Percentiles rank a stretch among this genome's conserved stretches.
These are phyloP conservation scores for Phytophthora megakarya DNA, from an alignment of 352 stramenopile genomes.

Conservation along the genomic window DNA sequence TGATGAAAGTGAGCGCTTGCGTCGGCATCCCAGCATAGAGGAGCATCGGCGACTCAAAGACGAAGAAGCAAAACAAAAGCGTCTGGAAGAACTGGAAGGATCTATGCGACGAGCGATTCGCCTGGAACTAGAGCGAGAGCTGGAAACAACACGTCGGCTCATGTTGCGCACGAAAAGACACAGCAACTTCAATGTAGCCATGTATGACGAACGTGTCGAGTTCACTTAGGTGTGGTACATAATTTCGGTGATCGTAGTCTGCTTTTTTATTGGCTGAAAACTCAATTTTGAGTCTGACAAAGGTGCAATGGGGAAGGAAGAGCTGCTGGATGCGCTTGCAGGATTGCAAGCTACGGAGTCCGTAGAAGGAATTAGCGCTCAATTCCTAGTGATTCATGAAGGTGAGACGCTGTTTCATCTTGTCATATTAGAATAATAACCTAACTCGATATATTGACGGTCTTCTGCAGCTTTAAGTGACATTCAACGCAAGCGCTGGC, in stretches of 20 bases:
- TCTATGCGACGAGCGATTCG: constrained; percentile 60
- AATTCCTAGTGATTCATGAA: constrained; percentile 32
- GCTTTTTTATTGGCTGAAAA: constrained; percentile 29
- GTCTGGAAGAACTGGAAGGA: constrained; percentile 47
- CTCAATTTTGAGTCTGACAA: not conserved
- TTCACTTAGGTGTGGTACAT: constrained; percentile 19
- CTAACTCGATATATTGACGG: not conserved
- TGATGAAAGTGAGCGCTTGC: constrained; percentile 54
- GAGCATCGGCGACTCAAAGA: constrained; percentile 56
- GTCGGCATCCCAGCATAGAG: constrained; percentile 51
- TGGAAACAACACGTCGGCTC: constrained; percentile 51
- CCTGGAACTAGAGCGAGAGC: constrained; percentile 66
- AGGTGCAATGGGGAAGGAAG: constrained; percentile 47
- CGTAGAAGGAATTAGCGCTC: constrained; percentile 20
- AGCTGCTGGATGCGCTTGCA: constrained; percentile 50
- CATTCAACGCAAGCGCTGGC: constrained; percentile 66
- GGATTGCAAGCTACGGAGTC: constrained; percentile 31
- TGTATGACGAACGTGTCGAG: constrained; percentile 31
- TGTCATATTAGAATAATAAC: not conserved
- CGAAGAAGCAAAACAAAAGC: constrained; percentile 40
- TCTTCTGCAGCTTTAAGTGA: constrained; percentile 46
- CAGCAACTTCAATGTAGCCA: constrained; percentile 30
- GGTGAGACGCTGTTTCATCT: constrained; percentile 27
- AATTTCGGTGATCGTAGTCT: not conserved
- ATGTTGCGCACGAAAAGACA: constrained; percentile 41